Percentiles rank a stretch among this genome's conserved stretches.
Conservation (phyloP, 2,329 filamentous ascomycete genomes). For the Fusarium xylarioides region DNA sequence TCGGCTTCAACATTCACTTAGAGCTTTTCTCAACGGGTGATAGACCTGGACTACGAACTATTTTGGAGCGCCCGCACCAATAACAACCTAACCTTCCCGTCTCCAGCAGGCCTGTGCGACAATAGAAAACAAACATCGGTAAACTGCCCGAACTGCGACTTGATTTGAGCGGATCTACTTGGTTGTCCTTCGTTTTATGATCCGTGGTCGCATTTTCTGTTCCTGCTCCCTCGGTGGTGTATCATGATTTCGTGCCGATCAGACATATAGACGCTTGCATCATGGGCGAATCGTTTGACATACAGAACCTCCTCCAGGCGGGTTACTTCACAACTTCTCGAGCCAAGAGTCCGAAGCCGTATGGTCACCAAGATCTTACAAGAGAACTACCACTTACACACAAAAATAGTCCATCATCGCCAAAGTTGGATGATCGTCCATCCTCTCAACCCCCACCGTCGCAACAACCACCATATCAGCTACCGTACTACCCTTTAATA, state of each 20-base stretch:
- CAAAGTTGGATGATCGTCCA: conserved; percentile 28
- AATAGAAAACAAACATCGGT: conserved; percentile 31
- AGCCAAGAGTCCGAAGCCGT: conserved; percentile 47
- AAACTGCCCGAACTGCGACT: conserved; percentile 4
- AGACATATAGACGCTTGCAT: conserved; percentile 38
- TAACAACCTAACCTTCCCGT: conserved; percentile 17
- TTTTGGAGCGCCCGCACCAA: conserved; percentile 18
- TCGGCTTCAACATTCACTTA: background rate
- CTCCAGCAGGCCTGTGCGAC: conserved; percentile 38
- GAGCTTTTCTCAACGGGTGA: conserved; percentile 2
- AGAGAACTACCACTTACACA: conserved; percentile 23
- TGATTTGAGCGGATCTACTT: background rate
- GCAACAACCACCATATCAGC: conserved; percentile 25
- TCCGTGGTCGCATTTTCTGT: conserved; percentile 14
- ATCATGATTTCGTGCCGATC: conserved; percentile 36
- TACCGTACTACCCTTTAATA: conserved; percentile 30
- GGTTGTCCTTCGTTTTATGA: conserved; percentile 4
- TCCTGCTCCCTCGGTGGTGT: conserved; percentile 19
- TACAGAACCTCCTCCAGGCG: conserved; percentile 58
- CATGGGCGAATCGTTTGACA: conserved; percentile 56
- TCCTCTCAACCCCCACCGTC: conserved; percentile 26
- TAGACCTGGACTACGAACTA: conserved; percentile 2
- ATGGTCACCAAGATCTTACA: conserved; percentile 5
- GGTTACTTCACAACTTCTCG: conserved; percentile 62
- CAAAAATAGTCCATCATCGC: conserved; percentile 25